Evolutionary conservation across 306 rosid genomes (phyloP), one percentile per base, ranked within the genome.

Genomic region (Fagus crenata): DNA sequence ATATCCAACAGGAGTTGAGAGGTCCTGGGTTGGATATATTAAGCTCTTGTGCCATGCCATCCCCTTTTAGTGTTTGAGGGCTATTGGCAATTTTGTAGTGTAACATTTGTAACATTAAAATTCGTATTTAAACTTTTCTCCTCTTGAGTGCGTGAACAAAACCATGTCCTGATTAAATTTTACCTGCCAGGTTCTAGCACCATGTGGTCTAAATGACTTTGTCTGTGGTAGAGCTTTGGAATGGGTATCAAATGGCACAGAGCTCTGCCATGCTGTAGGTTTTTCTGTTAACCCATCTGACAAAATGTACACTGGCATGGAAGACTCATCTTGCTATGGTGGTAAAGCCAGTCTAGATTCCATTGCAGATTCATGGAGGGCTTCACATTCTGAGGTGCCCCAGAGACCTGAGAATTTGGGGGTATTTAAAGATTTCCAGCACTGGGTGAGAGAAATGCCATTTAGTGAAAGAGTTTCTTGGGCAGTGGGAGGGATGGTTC

Each of bases 401-500:
- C 71, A 49, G 75, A 86, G 83, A 83, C 82, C 75, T 5, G 83
- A 72, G 74, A 78, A 68, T 46, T 58, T 69, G 56, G 53, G 89
- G 42, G 36, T 76, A 68, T 71, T 89, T 4, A 86, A 87, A 71
- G 92, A 87, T 67, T 83, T 95, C 86, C 89, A 72, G 49, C 92
- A 85, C 77, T 86, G 88, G 92, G 33, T 67, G 55, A 84, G 71
- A 83, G 79, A 81, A 72, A 89, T 90, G 96, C 85, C 93, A 58
- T 88, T 88, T 49, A 81, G 59, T 18, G 96, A 92, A 77, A 85
- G 86, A 85, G 90, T 95, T 86, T 90, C 92, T 46, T 95, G 99
- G 99, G 97, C 96, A 41, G 87, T 95, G 3, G 97, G 97, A 81
- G 96, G 97, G 84, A 82, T 95, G 96, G 97, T 92, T 75, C 90